These are phyloP conservation scores for Leishmania martiniquensis DNA, from an alignment of 208 protist genomes.

Conservation along the genomic window DNA sequence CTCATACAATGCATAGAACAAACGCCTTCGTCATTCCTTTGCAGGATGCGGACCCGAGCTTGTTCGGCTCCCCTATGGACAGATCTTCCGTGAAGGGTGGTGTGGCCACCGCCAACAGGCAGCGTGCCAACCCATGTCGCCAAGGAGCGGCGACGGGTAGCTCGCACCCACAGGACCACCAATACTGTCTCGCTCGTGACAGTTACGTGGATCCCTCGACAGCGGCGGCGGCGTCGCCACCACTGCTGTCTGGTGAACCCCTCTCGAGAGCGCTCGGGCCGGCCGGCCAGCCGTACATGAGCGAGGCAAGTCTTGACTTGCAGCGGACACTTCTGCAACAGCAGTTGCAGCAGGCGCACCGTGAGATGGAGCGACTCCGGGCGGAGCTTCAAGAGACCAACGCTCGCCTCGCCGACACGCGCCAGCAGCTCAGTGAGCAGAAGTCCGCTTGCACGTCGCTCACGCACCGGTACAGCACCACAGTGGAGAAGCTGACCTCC, in stretches of 20 bases:
- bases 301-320: constrained; percentile 51
- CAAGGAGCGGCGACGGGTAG: background rate
- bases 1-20: background rate
- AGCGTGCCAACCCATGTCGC: background rate
- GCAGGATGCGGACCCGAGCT: constrained; percentile 22
- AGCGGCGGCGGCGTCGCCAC: background rate
- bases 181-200: background rate
- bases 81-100: background rate
- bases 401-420: constrained; percentile 34
- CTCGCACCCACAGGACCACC: background rate
- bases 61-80: constrained; percentile 13
- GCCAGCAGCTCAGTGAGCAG: constrained; percentile 61
- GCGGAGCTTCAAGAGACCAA: constrained; percentile 54
- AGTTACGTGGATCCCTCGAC: background rate
- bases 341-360: constrained; percentile 56
- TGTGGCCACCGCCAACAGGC: background rate
- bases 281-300: constrained; percentile 4
- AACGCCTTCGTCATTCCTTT: constrained; percentile 27
- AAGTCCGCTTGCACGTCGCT: constrained; percentile 66
- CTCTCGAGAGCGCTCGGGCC: background rate
- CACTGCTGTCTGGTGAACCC: background rate
- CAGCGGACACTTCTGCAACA: constrained; percentile 65
- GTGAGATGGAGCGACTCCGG: constrained; percentile 52
- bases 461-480: constrained; percentile 58
- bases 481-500: constrained; percentile 62